phyloP scores from a whole-genome alignment of 1,284 basidiomycete species.

The Apiotrichum gamsii region DNA sequence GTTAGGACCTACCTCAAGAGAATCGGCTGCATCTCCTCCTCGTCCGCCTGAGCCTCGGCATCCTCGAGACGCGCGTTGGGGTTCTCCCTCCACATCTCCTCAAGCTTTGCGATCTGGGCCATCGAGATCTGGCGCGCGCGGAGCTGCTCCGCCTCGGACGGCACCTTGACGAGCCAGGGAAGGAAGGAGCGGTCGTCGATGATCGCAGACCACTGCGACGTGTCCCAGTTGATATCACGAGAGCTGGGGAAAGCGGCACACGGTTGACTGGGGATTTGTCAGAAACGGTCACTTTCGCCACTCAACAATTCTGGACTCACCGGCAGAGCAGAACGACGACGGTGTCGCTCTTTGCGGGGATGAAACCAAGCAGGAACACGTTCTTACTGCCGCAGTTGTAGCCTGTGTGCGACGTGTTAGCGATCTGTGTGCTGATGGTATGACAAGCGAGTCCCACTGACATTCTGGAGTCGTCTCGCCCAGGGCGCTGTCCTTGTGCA shows the following conservation, averaged over 20 bases:
- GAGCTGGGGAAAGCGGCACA: constrained; percentile 83
- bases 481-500: constrained; percentile 89
- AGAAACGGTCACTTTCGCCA: background rate
- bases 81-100: constrained; percentile 98
- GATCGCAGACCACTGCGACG: constrained; percentile 92
- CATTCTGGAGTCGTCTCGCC: constrained; percentile 97
- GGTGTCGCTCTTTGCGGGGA: constrained; percentile 97
- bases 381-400: constrained; percentile 99
- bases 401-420: constrained; percentile 43
- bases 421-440: background rate
- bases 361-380: constrained; percentile 98
- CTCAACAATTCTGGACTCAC: constrained; percentile 56
- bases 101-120: constrained; percentile 91
- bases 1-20: constrained; percentile 55
- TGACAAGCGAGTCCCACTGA: constrained; percentile 16
- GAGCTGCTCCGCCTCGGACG: constrained; percentile 89
- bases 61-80: constrained; percentile 90
- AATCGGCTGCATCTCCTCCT: constrained; percentile 92
- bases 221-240: constrained; percentile 98
- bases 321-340: constrained; percentile 98
- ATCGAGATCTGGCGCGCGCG: constrained; percentile 94
- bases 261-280: constrained; percentile 68
- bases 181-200: constrained; percentile 98
- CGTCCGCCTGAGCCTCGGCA: constrained; percentile 90
- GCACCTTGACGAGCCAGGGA: constrained; percentile 97